Base-by-base conservation (phyloP, 1,284 basidiomycete genomes). In the Polyporus tsugae region DNA sequence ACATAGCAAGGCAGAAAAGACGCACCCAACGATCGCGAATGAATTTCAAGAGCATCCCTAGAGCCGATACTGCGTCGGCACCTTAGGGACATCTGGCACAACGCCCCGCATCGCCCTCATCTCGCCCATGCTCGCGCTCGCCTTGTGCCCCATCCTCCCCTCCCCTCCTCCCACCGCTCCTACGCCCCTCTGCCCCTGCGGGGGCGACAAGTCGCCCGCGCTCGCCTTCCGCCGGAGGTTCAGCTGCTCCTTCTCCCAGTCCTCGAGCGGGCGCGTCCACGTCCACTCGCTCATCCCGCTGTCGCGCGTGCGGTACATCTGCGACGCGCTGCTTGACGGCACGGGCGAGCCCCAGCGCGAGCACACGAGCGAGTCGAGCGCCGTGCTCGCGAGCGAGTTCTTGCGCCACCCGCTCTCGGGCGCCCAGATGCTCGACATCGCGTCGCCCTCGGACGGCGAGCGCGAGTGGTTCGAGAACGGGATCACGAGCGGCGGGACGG, bases 221-320 rank as follows among this genome's bases (percentile, higher is more conserved):
- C 58, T 60, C 58, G 58, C 36, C 58, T 60, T 60, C n/a, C 58
- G 10, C n/a, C 39, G 22, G 36, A 60, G 5, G 22, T 60, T 29
- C 58, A 60, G 41, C 58, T 60, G 61, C 46, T 53, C 61, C 44
- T 38, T 25, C 61, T 52, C 61, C 44, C 44, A 53, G 17, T 62
- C 61, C 61, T 53, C 61, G 7, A 53, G 35, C 29, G 66, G 46
- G 7, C 62, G 66, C 35, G 59, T 49, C 38, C 63, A 41, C 62
- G 66, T 57, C 66, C 66, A 67, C n/a, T 62, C 59, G 52, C 46
- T 39, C 62, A 42, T 65, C 52, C 66, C 60, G 63, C 67, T 67
- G 60, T 72, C 70, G 46, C 64, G 62, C 6, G 41, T 60, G 36
- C 68, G 62, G 64, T 72, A 72, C 67, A 72, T 70, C 64, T 70